These are phyloP conservation scores for Neofusicoccum parvum DNA, from an alignment of 2,329 filamentous ascomycete species.

Conservation along the genomic window DNA sequence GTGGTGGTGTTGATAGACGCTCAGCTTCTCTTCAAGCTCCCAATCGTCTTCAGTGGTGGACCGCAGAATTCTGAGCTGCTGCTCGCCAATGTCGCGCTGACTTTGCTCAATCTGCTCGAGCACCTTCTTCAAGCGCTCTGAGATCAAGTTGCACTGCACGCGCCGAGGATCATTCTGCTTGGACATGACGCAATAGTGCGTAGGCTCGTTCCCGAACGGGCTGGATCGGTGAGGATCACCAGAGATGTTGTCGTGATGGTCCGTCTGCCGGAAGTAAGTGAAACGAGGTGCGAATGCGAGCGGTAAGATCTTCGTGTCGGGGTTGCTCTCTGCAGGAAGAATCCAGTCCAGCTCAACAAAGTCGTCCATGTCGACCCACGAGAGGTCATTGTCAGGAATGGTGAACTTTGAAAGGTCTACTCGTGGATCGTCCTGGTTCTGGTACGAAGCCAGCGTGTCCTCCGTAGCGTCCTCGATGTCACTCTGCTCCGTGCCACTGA, in stretches of 20 bases:
- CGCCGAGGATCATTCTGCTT: slow-evolving; percentile 71
- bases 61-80: slow-evolving; percentile 64
- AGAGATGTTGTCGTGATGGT: slow-evolving; percentile 78
- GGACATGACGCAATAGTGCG: slow-evolving; percentile 94
- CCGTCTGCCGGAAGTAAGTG: slow-evolving; percentile 96
- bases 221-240: slow-evolving; percentile 83
- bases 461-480: slow-evolving; percentile 71
- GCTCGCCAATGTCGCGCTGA: slow-evolving; percentile 70
- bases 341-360: slow-evolving; percentile 99
- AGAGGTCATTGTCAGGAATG: slow-evolving; percentile 92
- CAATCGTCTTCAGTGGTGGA: slow-evolving; percentile 52
- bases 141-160: slow-evolving; percentile 84
- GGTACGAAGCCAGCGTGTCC: slow-evolving; percentile 59
- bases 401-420: slow-evolving; percentile 81
- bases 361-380: slow-evolving; percentile 99
- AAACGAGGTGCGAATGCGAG: slow-evolving; percentile 91
- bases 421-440: slow-evolving; percentile 51
- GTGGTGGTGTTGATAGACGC: slow-evolving; percentile 58
- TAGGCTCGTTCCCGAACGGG: slow-evolving; percentile 89
- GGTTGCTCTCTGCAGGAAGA: slow-evolving; percentile 83
- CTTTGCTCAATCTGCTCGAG: slow-evolving; percentile 78
- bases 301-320: slow-evolving; percentile 91
- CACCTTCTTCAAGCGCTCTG: slow-evolving; percentile 76
- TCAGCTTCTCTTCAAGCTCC: slow-evolving; percentile 58
- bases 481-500: slow-evolving; percentile 76